A percentile compares a stretch with the other conserved stretches of the same genome.
These are phyloP conservation scores for Leucosporidium scottii DNA, from an alignment of 768 basidiomycete genomes.

Conservation along the genomic window DNA sequence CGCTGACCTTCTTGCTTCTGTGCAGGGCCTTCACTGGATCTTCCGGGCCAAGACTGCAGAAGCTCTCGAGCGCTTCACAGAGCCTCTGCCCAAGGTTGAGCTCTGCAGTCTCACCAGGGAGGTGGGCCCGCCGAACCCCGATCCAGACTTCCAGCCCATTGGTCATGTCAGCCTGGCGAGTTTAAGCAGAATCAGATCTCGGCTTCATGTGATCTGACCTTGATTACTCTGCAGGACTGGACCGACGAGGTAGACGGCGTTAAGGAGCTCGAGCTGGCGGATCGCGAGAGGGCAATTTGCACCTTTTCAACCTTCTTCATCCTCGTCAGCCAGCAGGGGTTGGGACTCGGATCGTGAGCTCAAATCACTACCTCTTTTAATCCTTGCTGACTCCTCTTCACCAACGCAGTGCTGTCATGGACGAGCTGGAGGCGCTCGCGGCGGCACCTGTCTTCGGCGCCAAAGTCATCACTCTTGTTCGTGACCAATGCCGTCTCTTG, in stretches of 20 bases:
- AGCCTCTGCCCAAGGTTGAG: background rate
- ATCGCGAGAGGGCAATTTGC: background rate
- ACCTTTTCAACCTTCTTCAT: constrained; percentile 24
- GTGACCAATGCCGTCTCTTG: too few relatives aligned
- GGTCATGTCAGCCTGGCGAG: background rate
- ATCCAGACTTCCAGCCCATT: background rate
- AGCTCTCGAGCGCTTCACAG: background rate
- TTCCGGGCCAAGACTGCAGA: background rate
- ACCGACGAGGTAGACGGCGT: background rate
- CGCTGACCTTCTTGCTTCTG: background rate
- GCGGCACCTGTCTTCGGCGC: background rate
- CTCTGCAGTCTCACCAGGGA: background rate
- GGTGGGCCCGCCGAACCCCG: background rate
- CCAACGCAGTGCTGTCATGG: constrained; percentile 18
- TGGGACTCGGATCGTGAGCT: constrained; percentile 15
- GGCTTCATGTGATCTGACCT: too few relatives aligned
- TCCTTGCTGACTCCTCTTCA: background rate
- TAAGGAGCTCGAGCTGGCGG: background rate
- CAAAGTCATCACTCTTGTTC: constrained; percentile 3
- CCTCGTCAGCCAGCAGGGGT: constrained; percentile 12
- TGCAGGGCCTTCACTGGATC: too few relatives aligned
- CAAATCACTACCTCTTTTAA: too few relatives aligned
- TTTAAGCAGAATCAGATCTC: too few relatives aligned
- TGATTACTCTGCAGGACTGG: background rate
- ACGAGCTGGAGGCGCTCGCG: constrained; percentile 13